These are phyloP conservation scores for Macadamia integrifolia DNA, from an alignment of 164 flowering plant species.

Conservation along the genomic window DNA sequence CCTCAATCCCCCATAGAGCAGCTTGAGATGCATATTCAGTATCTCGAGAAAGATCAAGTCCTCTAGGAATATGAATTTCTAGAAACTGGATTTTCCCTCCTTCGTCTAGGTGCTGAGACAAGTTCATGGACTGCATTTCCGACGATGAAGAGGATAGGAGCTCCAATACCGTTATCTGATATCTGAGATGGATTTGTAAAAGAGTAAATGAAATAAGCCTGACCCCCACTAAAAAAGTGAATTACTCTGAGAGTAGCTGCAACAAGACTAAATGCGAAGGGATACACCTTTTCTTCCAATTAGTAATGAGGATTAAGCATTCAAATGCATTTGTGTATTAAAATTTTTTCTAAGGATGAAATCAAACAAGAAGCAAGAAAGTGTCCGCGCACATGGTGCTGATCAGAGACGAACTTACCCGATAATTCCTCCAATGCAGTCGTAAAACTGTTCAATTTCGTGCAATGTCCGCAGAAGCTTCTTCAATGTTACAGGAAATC, in stretches of 20 bases:
- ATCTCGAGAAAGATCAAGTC: constrained; percentile 69
- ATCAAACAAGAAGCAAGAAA: too few species aligned
- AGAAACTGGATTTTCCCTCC: constrained; percentile 35
- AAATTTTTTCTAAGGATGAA: too few species aligned
- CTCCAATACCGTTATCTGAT: constrained; percentile 72
- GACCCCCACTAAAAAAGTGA: background rate
- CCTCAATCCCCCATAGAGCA: constrained; percentile 98
- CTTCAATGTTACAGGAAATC: constrained; percentile 34
- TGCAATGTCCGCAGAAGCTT: constrained; percentile 48
- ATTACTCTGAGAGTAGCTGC: background rate
- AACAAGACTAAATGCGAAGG: background rate
- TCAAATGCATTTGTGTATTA: background rate
- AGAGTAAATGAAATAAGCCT: background rate
- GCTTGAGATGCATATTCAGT: constrained; percentile 89
- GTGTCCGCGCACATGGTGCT: too few species aligned
- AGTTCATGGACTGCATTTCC: constrained; percentile 31
- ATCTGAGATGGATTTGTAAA: constrained; percentile 39
- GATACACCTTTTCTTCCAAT: background rate
- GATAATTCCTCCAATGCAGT: constrained; percentile 91
- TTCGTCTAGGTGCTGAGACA: constrained; percentile 35
- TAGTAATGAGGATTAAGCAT: background rate
- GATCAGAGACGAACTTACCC: constrained; percentile 43
- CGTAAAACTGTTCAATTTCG: constrained; percentile 71
- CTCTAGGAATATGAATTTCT: constrained; percentile 76
- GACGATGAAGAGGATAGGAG: constrained; percentile 51